Base-by-base conservation (phyloP, 2,329 filamentous ascomycete species). In the Pyricularia pennisetigena region DNA sequence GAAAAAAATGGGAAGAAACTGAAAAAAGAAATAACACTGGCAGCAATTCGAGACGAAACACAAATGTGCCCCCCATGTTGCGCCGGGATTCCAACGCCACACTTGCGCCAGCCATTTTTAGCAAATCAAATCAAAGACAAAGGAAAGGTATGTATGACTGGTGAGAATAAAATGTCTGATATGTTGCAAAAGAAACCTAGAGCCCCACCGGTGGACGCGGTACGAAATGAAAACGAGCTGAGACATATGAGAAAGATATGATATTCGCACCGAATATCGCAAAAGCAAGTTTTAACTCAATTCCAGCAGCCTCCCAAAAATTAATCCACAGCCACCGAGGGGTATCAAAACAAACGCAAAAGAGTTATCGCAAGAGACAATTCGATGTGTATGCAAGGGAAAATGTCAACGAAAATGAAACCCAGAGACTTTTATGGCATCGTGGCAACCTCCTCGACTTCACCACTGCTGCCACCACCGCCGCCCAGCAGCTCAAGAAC, bases 401-500 rank as follows among this genome's bases (percentile, higher is more conserved):
- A 54, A 49, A 12, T 28, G 28, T 64, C 28, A 14, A 29, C 59
- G 16, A n/a, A 64, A 28, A 16, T 20, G 23, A 57, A 59, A 57
- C 63, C 41, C 65, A 41, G 29, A 64, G 24, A 67, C 28, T 24
- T 64, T 35, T 24, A 62, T 28, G 49, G 28, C 68, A 68, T 65
- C 32, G 74, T 23, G 62, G 73, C 75, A 68, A 80, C 80, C 69
- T 83, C 81, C 57, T 80, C 79, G 62, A 75, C 76, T 54, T 75
- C 76, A n/a, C 81, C 81, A 69, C 85, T 86, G 24, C 24, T 29
- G 59, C 89, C 89, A 59, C 75, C 76, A 20, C 81, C 82, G 69
- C 85, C 86, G 62, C 90, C 89, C 57, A 99, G 88, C 68, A 99
- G 86, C 79, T 97, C 95, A 61, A 95, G 84, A 70, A 98, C 94